phyloP scores from a whole-genome alignment of 176 grass and related monocot species.

The Tuctoria greenei region DNA sequence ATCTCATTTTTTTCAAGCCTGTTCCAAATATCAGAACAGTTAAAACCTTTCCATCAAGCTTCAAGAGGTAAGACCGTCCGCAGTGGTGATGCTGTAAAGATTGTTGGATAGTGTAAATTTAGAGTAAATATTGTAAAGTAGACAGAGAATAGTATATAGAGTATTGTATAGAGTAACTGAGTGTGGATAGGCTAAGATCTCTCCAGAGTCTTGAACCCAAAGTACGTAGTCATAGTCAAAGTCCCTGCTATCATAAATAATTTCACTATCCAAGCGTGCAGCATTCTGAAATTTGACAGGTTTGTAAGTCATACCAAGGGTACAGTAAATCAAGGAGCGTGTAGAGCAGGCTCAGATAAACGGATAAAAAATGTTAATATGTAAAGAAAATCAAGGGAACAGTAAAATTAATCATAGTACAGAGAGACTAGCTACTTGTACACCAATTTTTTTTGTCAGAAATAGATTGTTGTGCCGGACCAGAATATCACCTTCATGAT shows the following conservation, averaged over 20 bases:
- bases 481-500: conserved; percentile 78
- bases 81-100: no score
- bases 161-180: no score
- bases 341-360: neutral
- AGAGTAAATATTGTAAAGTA: no score
- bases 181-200: no score
- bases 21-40: no score
- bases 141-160: no score
- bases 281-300: conserved; percentile 65
- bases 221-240: conserved; percentile 98
- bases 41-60: no score
- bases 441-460: neutral
- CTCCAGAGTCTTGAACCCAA: conserved; percentile 96
- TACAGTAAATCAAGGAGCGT: neutral
- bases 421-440: neutral
- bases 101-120: no score
- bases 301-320: neutral
- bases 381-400: neutral
- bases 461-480: neutral
- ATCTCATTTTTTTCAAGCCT: no score
- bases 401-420: neutral
- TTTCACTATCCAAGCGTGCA: conserved; percentile 79
- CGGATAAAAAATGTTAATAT: neutral
- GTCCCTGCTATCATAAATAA: conserved; percentile 97
- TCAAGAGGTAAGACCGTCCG: no score